These are phyloP conservation scores for Stereocaulon alpinum DNA, from an alignment of 495 filamentous ascomycete genomes.

Conservation along the genomic window DNA sequence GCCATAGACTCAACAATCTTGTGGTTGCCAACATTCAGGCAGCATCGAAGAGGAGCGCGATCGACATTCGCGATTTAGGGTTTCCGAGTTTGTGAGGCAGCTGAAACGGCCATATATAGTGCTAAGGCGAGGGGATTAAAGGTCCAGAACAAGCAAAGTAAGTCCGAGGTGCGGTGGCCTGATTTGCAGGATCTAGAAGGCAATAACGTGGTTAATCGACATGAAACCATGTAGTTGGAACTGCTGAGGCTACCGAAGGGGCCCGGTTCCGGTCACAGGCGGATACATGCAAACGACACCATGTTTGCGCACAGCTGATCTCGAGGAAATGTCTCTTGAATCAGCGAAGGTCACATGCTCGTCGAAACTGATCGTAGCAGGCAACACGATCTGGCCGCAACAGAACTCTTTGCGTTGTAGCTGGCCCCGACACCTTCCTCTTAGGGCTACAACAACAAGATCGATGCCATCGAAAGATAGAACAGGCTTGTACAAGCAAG, in stretches of 20 bases:
- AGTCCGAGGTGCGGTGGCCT: not conserved
- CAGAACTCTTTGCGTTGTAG: not conserved
- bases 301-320: not conserved
- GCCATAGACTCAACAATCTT: no score
- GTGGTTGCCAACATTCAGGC: no score
- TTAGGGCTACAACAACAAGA: not conserved
- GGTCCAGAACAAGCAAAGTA: no score
- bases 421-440: not conserved
- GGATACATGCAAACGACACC: not conserved
- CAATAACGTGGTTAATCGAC: not conserved
- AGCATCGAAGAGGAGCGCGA: no score
- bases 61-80: no score
- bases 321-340: not conserved
- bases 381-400: no score
- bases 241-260: not conserved
- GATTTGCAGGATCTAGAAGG: not conserved
- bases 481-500: not conserved
- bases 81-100: no score
- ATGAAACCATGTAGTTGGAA: not conserved
- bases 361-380: not conserved
- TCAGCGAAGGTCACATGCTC: no score
- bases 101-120: no score
- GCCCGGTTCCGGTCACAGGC: not conserved
- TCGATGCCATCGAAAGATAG: not conserved
- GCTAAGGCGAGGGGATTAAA: no score